These are phyloP conservation scores for Gorgonomyces haynaldii DNA, from an alignment of 192 early-diverging fungal species.

Conservation along the genomic window DNA sequence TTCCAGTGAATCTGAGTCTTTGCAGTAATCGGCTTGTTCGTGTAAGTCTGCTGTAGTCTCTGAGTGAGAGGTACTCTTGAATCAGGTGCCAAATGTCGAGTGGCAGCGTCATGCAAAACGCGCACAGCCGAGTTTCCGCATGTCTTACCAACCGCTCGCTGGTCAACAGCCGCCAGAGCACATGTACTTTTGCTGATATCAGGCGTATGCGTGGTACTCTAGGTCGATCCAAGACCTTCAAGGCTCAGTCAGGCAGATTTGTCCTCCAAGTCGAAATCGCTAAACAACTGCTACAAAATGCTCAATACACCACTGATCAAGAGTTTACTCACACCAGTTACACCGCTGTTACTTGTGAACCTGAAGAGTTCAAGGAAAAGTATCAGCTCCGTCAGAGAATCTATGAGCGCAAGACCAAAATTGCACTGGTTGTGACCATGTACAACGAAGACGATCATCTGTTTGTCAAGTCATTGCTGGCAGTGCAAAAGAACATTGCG, in stretches of 20 bases:
- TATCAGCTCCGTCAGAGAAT: constrained; percentile 51
- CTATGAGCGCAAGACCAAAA: constrained; percentile 44
- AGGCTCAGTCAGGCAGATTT: constrained; percentile 14
- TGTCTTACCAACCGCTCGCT: no score
- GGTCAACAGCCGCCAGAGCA: no score
- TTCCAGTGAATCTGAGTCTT: no score
- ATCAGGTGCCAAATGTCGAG: no score
- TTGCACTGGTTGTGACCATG: constrained; percentile 71
- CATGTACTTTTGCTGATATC: no score
- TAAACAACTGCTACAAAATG: constrained; percentile 22
- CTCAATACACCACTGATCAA: constrained; percentile 34
- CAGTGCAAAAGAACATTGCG: constrained; percentile 55
- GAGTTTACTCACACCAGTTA: constrained; percentile 78
- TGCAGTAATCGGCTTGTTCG: no score
- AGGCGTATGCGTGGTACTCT: no score
- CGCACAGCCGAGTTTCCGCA: no score
- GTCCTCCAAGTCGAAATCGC: constrained; percentile 30
- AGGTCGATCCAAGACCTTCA: no score
- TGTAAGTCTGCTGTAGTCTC: no score
- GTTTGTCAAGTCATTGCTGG: constrained; percentile 51
- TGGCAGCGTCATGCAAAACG: no score
- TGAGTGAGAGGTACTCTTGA: no score
- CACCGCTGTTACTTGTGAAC: constrained; percentile 58
- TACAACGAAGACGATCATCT: constrained; percentile 55
- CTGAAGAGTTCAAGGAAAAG: constrained; percentile 47